Conservation (phyloP, 2,329 filamentous ascomycete species). For the Fusarium sp. region DNA sequence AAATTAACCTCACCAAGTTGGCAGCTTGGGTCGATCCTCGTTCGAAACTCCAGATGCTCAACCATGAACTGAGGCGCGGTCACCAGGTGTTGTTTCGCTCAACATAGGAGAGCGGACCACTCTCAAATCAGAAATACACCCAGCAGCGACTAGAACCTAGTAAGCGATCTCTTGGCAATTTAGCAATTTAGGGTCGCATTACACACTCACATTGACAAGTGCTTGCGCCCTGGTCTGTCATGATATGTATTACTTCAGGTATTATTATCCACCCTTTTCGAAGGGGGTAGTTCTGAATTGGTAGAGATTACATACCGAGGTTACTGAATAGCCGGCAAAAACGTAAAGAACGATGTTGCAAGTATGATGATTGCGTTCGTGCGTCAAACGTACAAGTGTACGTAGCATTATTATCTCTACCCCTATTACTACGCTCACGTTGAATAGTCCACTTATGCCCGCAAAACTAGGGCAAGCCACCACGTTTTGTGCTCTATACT, state of each 20-base stretch:
- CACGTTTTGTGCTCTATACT: conserved; percentile 18
- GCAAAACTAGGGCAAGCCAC: background rate
- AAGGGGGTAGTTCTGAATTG: no score
- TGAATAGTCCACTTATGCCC: background rate
- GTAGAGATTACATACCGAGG: no score
- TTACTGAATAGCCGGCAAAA: no score
- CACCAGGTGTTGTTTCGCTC: background rate
- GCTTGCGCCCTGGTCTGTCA: background rate
- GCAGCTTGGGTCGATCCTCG: conserved; percentile 7
- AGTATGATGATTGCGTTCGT: background rate
- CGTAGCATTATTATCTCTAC: conserved; percentile 7
- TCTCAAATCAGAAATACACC: conserved; percentile 6
- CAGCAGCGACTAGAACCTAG: conserved; percentile 17
- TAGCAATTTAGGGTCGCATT: background rate
- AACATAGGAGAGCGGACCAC: background rate
- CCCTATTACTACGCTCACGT: background rate
- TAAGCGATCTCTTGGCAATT: conserved; percentile 3
- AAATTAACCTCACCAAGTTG: background rate
- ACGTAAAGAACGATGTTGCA: background rate
- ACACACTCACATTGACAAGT: background rate
- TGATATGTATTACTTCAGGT: background rate
- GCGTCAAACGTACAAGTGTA: background rate
- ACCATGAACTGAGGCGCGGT: background rate
- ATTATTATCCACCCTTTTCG: background rate
- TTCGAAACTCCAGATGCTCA: background rate